phyloP scores from a whole-genome alignment of 768 basidiomycete genomes.

The Hydnomerulius pinastri region DNA sequence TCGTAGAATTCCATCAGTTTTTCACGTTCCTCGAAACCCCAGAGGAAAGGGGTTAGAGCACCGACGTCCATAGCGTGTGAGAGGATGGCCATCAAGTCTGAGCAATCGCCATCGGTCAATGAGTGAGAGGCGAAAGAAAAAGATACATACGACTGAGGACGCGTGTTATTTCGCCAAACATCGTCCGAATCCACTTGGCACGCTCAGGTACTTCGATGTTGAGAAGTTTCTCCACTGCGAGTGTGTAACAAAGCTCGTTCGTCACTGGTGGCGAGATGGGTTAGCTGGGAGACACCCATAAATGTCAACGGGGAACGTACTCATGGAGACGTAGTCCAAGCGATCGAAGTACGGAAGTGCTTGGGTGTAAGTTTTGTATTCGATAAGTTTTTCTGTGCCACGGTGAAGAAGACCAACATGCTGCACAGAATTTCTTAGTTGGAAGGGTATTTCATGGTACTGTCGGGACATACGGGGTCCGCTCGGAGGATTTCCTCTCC shows the following conservation, averaged over 20 bases:
- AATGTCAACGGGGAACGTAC: too few species aligned
- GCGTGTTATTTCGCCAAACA: conserved; percentile 97
- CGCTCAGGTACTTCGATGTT: conserved; percentile 97
- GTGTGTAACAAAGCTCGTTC: conserved; percentile 95
- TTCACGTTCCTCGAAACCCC: conserved; percentile 99
- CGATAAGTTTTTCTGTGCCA: conserved; percentile 98
- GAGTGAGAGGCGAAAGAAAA: conserved; percentile 4
- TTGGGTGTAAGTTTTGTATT: conserved; percentile 98
- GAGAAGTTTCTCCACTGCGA: conserved; percentile 96
- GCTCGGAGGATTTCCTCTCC: conserved; percentile 92
- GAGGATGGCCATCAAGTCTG: conserved; percentile 95
- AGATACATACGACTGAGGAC: conserved; percentile 80
- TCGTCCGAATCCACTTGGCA: conserved; percentile 96
- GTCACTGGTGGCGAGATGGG: conserved; percentile 68
- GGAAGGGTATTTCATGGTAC: background rate
- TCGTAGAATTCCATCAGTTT: conserved; percentile 99
- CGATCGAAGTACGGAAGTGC: conserved; percentile 99
- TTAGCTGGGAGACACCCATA: too few species aligned
- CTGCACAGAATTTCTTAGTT: conserved; percentile 36
- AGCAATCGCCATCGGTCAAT: background rate
- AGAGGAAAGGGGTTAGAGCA: conserved; percentile 96
- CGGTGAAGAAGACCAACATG: conserved; percentile 96
- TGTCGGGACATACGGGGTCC: conserved; percentile 60
- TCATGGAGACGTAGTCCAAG: conserved; percentile 99
- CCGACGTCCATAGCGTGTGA: conserved; percentile 98